Evolutionary conservation across 768 basidiomycete genomes (phyloP), one percentile per base, ranked within the genome.

Genomic region (Termitomyces bulborhizus): DNA sequence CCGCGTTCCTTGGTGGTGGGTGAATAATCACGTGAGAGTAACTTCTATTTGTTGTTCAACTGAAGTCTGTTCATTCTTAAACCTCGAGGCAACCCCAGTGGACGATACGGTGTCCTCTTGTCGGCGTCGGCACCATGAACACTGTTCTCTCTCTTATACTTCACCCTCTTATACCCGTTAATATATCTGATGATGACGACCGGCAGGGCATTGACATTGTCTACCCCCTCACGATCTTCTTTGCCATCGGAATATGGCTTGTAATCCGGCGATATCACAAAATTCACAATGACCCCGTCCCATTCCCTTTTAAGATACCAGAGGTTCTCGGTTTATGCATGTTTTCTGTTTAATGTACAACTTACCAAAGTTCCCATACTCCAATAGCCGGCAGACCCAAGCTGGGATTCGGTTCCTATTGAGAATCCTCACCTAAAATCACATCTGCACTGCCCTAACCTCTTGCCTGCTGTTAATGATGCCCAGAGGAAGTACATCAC

Each of bases 231-330:
- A 32, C 31, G 31, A 32, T 32, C 29, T 90, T 26, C 78, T 82
- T 90, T 59, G 87, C 80, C 39, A 74, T 88, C 56, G 89, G 90
- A 42, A 90, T 93, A 57, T 91, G 84, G 76, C 76, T 91, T 27
- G 86, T 93, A 44, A 80, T 85, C 62, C 74, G 82, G 71, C 83
- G 88, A 41, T 86, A 90, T 68, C 82, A 86, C 64, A 84, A 83
- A 62, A 79, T 84, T 48, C 79, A 81, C 59, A 93, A 90, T 64
- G 83, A 83, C 47, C 83, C 89, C 0, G 79, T 92, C 2, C 77
- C 80, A 1, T 94, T 96, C 69, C 65, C 72, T 39, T 76, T 79
- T 64, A 71, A 71, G 24, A 63, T 72, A 3, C 92, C 88, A 16
- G 71, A 76, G 44, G 92, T 93, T 65, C 11, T 9, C n/a, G 5